Base-by-base conservation (phyloP, 192 early-diverging fungal genomes). In the Geranomyces michiganensis region DNA sequence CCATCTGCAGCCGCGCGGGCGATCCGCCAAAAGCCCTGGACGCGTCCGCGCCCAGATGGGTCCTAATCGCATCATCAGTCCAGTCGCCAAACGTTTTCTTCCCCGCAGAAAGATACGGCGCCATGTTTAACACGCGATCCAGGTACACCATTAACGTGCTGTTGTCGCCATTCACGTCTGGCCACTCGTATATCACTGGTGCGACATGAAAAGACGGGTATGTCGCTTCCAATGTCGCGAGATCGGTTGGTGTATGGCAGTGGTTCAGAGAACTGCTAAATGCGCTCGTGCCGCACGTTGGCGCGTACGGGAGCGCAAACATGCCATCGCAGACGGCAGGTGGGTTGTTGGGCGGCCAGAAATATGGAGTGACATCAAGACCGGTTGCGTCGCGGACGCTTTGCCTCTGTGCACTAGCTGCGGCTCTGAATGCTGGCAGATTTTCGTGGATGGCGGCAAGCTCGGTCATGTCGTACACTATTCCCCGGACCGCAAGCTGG, bases 61-160 rank as follows among this genome's bases (percentile, higher is more conserved):
- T n/a, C 21, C 33, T 1, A 27, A 81, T 68, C 8, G 63, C 45
- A 21, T 29, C 33, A 44, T 78, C 66, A 26, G 68, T 66, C 63
- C 47, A 41, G 10, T 30, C 32, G 0, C 76, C 76, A 45, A 77
- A 71, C 29, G n/a, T 56, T n/a, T 71, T 67, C 15, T 36, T 65
- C 7, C 13, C 26, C 14, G 58, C 56, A 9, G 56, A 30, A 13
- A 83, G 65, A 62, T 81, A 80, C 30, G 48, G 60, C 5, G 22
- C 69, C 67, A 83, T 15, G 69, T 83, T 67, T 32, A 83, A 24
- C 4, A 83, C 82, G 4, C 32, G 41, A 24, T 68, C 69, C 21
- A 72, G 47, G 60, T 56, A 79, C 6, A 80, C 79, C 53, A 81
- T 56, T 24, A 80, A 58, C 22, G 56, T 80, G 21, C 48, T 43